Percentiles rank a stretch among this genome's conserved stretches.
These are phyloP conservation scores for Colletotrichum musae DNA, from an alignment of 2,329 filamentous ascomycete species.

Conservation along the genomic window DNA sequence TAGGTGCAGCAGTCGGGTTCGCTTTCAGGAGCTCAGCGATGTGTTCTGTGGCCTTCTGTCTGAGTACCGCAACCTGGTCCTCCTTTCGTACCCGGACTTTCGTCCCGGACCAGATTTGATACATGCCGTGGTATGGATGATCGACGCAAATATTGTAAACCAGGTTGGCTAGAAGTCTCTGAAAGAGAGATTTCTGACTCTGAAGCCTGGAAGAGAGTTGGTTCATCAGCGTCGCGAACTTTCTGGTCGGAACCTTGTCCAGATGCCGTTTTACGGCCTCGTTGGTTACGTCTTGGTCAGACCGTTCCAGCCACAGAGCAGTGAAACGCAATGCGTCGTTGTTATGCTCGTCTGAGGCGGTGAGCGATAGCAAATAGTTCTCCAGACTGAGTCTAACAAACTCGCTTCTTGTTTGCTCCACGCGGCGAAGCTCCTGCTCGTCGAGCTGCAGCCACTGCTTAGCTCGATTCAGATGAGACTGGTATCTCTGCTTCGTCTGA, in stretches of 20 bases:
- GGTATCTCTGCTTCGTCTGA: slow-evolving; percentile 69
- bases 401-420: slow-evolving; percentile 81
- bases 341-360: slow-evolving; percentile 88
- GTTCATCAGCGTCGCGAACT: slow-evolving; percentile 95
- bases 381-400: slow-evolving; percentile 92
- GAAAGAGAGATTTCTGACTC: slow-evolving; percentile 79
- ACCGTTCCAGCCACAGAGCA: slow-evolving; percentile 92
- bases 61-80: slow-evolving; percentile 81
- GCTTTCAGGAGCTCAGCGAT: slow-evolving; percentile 74
- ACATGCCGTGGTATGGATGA: slow-evolving; percentile 97
- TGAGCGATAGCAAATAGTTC: slow-evolving; percentile 90
- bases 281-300: slow-evolving; percentile 83
- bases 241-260: slow-evolving; percentile 84
- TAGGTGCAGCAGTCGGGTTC: slow-evolving; percentile 64
- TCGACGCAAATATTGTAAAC: slow-evolving; percentile 89
- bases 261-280: slow-evolving; percentile 80
- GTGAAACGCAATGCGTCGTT: slow-evolving; percentile 93
- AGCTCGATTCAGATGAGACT: slow-evolving; percentile 77
- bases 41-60: slow-evolving; percentile 79
- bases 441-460: slow-evolving; percentile 93
- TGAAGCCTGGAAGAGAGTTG: slow-evolving; percentile 95
- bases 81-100: slow-evolving; percentile 78
- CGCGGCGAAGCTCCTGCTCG: slow-evolving; percentile 85
- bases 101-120: slow-evolving; percentile 91
- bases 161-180: slow-evolving; percentile 79